These are phyloP conservation scores for Lodderomyces margitis DNA, from an alignment of 1,139 yeast genomes.

Conservation along the genomic window DNA sequence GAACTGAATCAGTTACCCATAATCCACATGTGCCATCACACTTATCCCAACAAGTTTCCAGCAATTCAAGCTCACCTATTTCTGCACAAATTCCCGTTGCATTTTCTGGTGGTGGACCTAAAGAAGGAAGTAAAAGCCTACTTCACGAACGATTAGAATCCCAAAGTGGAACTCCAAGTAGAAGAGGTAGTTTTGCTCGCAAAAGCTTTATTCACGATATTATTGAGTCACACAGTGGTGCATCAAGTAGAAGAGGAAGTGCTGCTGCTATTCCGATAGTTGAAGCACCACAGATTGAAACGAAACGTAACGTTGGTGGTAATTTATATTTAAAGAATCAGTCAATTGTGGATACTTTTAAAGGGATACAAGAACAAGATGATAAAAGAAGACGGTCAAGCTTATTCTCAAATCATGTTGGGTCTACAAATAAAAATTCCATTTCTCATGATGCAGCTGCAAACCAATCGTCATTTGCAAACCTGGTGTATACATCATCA, in stretches of 20 bases:
- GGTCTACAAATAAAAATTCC: slow-evolving; percentile 9
- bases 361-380: slow-evolving; percentile 47
- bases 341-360: slow-evolving; percentile 49
- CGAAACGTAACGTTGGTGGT: slow-evolving; percentile 54
- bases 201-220: slow-evolving; percentile 33
- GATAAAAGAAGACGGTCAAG: slow-evolving; percentile 45
- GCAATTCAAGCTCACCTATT: slow-evolving; percentile 4
- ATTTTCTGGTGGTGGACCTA: slow-evolving; percentile 27
- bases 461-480: slow-evolving; percentile 2
- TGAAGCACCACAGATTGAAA: slow-evolving; percentile 50
- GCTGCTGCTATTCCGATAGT: slow-evolving; percentile 27
- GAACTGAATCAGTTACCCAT: background rate
- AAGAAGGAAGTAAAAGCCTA: slow-evolving; percentile 28
- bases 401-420: slow-evolving; percentile 20
- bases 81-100: slow-evolving; percentile 17
- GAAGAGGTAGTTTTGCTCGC: slow-evolving; percentile 24
- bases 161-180: slow-evolving; percentile 19
- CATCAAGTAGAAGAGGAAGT: slow-evolving; percentile 25
- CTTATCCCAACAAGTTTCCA: slow-evolving; percentile 17
- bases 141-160: slow-evolving; percentile 39
- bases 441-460: slow-evolving; percentile 7
- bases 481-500: background rate
- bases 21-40: slow-evolving; percentile 20
- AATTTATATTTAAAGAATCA: slow-evolving; percentile 50
- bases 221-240: slow-evolving; percentile 27